Percentiles rank a stretch among this genome's conserved stretches.
phyloP scores from a whole-genome alignment of 2,329 filamentous ascomycete species.

The Ophiostoma ulmi region DNA sequence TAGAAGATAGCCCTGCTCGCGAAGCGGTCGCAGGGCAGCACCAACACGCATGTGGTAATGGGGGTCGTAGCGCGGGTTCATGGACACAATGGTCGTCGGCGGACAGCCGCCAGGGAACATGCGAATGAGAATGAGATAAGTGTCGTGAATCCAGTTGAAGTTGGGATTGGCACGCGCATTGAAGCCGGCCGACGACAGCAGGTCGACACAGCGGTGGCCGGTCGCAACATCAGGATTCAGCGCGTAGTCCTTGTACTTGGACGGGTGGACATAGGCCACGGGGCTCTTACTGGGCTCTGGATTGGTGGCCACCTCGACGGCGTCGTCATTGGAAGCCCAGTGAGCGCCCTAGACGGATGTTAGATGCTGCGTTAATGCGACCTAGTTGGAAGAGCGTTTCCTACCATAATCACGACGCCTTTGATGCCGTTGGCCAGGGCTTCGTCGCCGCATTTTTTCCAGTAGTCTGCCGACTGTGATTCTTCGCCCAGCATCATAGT shows the following conservation, averaged over 20 bases:
- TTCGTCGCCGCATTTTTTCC: slow-evolving; percentile 60
- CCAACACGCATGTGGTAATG: slow-evolving; percentile 51
- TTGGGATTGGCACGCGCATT: slow-evolving; percentile 46
- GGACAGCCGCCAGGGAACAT: slow-evolving; percentile 64
- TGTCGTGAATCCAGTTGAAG: slow-evolving; percentile 71
- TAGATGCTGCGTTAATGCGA: not conserved
- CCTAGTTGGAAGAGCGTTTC: not conserved
- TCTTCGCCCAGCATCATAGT: slow-evolving; percentile 68
- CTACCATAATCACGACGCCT: slow-evolving; percentile 61
- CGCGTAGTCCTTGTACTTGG: slow-evolving; percentile 59
- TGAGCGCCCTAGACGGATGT: slow-evolving; percentile 51
- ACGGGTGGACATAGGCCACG: slow-evolving; percentile 61
- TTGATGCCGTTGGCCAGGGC: slow-evolving; percentile 56
- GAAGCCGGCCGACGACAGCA: slow-evolving; percentile 50
- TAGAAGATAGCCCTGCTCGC: slow-evolving; percentile 49
- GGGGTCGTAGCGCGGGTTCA: slow-evolving; percentile 39
- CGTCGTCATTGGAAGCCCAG: slow-evolving; percentile 55
- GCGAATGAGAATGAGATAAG: slow-evolving; percentile 61
- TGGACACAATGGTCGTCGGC: slow-evolving; percentile 53
- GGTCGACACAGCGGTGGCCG: slow-evolving; percentile 44
- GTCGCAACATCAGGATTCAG: slow-evolving; percentile 55
- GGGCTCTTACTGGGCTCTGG: slow-evolving; percentile 56
- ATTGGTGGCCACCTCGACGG: slow-evolving; percentile 57
- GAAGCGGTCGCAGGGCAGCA: slow-evolving; percentile 50
- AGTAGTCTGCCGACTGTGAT: slow-evolving; percentile 56